phyloP scores from a whole-genome alignment of 2,329 filamentous ascomycete species.

The Colletotrichum lini region DNA sequence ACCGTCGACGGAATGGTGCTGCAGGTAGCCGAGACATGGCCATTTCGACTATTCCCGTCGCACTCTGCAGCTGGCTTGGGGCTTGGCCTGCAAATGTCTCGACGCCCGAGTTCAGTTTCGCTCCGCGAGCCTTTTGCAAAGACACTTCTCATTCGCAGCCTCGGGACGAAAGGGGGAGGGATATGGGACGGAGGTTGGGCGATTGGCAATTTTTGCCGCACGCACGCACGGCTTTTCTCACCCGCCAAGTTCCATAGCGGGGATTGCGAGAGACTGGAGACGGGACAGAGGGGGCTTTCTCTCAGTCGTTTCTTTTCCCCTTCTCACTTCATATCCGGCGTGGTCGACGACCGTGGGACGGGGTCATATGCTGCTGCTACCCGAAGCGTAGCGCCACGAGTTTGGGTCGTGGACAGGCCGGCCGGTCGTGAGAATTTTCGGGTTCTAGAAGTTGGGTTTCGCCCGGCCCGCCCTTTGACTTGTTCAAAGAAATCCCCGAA shows the following conservation, averaged over 20 bases:
- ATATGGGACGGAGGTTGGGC: not conserved
- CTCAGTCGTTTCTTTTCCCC: constrained; percentile 7
- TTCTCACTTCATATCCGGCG: constrained; percentile 6
- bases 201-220: constrained; percentile 12
- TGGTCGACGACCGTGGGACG: constrained; percentile 11
- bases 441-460: constrained; percentile 1
- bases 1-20: constrained; percentile 8
- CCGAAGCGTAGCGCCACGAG: constrained; percentile 26
- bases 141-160: not conserved
- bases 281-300: no score
- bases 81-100: constrained; percentile 2
- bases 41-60: constrained; percentile 16
- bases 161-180: not conserved
- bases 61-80: constrained; percentile 3
- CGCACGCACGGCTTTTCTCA: constrained; percentile 18
- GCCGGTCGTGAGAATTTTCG: not conserved
- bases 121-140: not conserved
- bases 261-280: constrained; percentile 16
- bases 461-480: constrained; percentile 10
- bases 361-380: constrained; percentile 29
- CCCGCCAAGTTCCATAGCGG: constrained; percentile 20
- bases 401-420: constrained; percentile 13
- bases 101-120: not conserved
- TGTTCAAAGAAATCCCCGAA: not conserved
- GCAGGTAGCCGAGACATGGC: constrained; percentile 40